Evolutionary conservation across 2,329 filamentous ascomycete species (phyloP), one percentile per base, ranked within the genome.

Genomic region (Periglandula ipomoeae): DNA sequence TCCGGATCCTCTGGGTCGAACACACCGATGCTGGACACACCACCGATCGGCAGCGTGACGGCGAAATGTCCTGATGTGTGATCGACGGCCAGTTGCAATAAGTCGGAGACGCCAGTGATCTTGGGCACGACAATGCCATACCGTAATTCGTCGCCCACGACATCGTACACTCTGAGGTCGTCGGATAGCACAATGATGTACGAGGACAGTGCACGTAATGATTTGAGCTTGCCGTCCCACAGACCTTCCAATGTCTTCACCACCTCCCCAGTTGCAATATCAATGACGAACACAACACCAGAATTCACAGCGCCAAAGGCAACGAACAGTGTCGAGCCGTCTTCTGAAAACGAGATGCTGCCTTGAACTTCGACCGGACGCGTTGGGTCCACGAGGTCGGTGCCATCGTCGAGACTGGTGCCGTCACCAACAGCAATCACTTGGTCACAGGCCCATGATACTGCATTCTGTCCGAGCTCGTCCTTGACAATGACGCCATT

Each of bases 281-380:
- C 85, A 54, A 97, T 79, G 47, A 95, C 74, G 58, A 93, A 82
- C 10, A 94, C 73, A 15, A 82, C 71, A 5, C 82, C 81, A 5
- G 77, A 70, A 44, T 79, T 73, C 9, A 69, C 62, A 26, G 70
- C 68, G 27, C 75, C 76, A 54, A 74, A 78, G 4, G 80, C 81
- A 43, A 82, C 81, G 45, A 88, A 89, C n/a, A 95, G 70, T 2
- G 87, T 79, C 11, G 89, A 94, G 1, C 87, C 88, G 62, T 95
- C 89, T 53, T 87, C 81, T 0, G 89, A 95, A 62, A 87, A 95
- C 22, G 82, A 74, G 37, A 96, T 65, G 40, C 78, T 80, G 13
- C 86, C 87, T 50, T 80, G 77, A n/a, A 59, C 57, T 34, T 65
- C 59, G 19, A 52, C 72, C 63, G 50, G 55, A 37, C 27, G 42